Conservation (phyloP, 1,284 basidiomycete genomes). For the Malassezia caprae region DNA sequence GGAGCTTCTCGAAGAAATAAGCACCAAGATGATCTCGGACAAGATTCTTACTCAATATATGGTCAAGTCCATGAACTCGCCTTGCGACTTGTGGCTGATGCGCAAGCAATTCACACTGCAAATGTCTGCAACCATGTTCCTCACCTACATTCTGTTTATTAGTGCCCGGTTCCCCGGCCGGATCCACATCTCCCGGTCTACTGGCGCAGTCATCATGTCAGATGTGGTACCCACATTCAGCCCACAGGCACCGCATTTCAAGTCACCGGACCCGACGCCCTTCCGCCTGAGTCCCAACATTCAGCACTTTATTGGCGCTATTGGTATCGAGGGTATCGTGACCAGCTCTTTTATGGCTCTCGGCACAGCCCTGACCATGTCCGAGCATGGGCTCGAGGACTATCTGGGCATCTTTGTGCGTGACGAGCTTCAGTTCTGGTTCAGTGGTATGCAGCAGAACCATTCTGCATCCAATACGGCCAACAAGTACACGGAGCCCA, state of each 20-base stretch:
- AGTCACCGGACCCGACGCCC: conserved; percentile 74
- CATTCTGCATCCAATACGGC: conserved; percentile 1
- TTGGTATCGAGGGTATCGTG: conserved; percentile 80
- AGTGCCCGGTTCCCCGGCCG: conserved; percentile 72
- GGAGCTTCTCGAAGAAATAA: conserved; percentile 83
- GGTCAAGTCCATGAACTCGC: conserved; percentile 69
- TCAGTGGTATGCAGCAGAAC: conserved; percentile 35
- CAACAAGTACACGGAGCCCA: conserved; percentile 30
- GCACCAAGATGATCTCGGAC: conserved; percentile 79
- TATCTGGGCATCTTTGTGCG: conserved; percentile 79
- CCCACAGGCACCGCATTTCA: conserved; percentile 62
- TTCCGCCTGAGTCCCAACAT: conserved; percentile 96
- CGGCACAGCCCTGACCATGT: conserved; percentile 76
- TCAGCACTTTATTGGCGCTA: conserved; percentile 80
- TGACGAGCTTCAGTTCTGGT: conserved; percentile 78
- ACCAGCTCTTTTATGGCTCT: conserved; percentile 81
- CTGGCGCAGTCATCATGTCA: conserved; percentile 38
- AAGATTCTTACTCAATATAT: conserved; percentile 83
- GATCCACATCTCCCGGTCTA: conserved; percentile 74
- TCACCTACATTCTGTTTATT: conserved; percentile 80
- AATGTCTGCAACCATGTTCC: conserved; percentile 76
- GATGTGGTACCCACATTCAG: conserved; percentile 45
- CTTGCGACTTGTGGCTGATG: conserved; percentile 88
- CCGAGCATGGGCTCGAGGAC: conserved; percentile 80
- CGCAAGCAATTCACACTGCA: conserved; percentile 92